Conservation (phyloP, 352 stramenopile genomes). For the Pythium insidiosum region DNA sequence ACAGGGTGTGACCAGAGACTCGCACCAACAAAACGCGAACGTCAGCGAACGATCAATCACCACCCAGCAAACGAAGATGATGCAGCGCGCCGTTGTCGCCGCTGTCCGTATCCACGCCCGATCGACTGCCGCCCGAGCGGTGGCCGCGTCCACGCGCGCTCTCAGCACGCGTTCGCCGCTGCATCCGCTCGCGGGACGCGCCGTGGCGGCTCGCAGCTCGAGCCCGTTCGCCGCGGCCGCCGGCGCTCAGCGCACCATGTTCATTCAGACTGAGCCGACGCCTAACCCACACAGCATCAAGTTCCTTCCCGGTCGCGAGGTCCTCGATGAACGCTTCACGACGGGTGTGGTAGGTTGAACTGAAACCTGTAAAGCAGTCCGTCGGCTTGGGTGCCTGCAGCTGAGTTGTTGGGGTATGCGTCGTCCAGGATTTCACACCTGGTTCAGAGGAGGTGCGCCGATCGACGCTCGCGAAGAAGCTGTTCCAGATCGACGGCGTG, state of each 20-base stretch:
- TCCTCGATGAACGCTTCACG: slow-evolving; percentile 88
- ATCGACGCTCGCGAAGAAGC: slow-evolving; percentile 92
- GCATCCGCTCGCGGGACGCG: not conserved
- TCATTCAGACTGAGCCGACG: slow-evolving; percentile 98
- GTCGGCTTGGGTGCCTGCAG: no score
- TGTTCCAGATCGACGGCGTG: slow-evolving; percentile 96
- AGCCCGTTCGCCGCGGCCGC: slow-evolving; percentile 5
- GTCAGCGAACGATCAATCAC: no score
- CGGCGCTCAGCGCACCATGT: slow-evolving; percentile 85
- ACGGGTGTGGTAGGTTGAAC: slow-evolving; percentile 60
- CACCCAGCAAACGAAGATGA: no score
- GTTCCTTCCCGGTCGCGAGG: slow-evolving; percentile 90
- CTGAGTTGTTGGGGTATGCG: not conserved
- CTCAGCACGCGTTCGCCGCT: slow-evolving; percentile 6
- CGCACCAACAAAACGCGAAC: no score
- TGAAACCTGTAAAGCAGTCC: no score
- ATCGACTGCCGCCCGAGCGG: not conserved
- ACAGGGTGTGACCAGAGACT: no score
- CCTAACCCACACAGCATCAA: slow-evolving; percentile 98
- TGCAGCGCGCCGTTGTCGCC: no score
- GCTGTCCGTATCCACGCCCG: no score
- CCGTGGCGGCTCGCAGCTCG: not conserved
- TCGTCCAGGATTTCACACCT: slow-evolving; percentile 73
- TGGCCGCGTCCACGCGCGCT: not conserved
- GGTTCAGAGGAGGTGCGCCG: slow-evolving; percentile 80